These are phyloP conservation scores for Aspergillus japonicus DNA, from an alignment of 2,329 filamentous ascomycete species.

Conservation along the genomic window DNA sequence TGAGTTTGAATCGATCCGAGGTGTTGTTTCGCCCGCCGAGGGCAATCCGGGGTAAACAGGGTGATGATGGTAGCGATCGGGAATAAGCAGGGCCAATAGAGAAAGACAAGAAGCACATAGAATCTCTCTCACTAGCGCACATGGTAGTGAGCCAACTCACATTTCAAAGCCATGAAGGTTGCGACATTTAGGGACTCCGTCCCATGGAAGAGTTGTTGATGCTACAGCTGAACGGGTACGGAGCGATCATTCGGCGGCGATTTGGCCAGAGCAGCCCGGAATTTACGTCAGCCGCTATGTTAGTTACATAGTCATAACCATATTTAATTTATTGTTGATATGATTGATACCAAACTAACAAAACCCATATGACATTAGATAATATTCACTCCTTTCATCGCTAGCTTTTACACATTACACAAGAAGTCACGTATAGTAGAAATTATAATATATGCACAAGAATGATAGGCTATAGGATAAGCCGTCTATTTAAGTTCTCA, in stretches of 20 bases:
- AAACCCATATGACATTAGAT: background rate
- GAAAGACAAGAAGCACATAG: background rate
- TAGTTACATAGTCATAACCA: no score
- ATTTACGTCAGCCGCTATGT: conserved; percentile 32
- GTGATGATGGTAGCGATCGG: conserved; percentile 3
- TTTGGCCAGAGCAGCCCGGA: conserved; percentile 15
- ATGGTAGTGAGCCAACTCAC: conserved; percentile 24
- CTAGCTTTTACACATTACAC: conserved; percentile 11
- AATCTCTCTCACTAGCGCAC: no score
- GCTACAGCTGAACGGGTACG: conserved; percentile 2
- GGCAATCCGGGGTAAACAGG: conserved; percentile 16
- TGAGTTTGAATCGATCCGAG: conserved; percentile 1
- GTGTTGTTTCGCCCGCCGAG: conserved; percentile 14
- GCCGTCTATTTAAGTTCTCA: conserved; percentile 41
- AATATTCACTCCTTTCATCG: conserved; percentile 12
- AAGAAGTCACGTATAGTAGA: conserved; percentile 9
- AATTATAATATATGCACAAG: conserved; percentile 34
- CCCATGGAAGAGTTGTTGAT: conserved; percentile 19
- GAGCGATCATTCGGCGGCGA: conserved; percentile 1
- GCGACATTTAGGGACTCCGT: conserved; percentile 27
- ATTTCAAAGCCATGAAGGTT: conserved; percentile 41
- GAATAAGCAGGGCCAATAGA: background rate
- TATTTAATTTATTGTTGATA: no score
- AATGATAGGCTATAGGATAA: conserved; percentile 15
- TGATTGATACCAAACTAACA: no score